Evolutionary conservation across 257 asterid genomes (phyloP).

Genomic region (Osmanthus fragrans): DNA sequence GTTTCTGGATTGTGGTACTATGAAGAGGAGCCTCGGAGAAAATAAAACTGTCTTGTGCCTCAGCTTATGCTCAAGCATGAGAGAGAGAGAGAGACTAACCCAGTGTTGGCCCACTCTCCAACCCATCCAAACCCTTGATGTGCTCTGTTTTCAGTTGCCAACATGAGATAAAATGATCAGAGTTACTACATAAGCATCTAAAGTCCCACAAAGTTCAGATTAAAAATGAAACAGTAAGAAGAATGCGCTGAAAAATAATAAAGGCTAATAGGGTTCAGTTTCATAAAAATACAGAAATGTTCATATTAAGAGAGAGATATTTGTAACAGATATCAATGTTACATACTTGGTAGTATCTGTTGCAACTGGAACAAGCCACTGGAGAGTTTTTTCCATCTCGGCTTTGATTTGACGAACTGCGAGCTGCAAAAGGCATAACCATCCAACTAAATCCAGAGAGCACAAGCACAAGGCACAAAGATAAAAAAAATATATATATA

Average conservation of each 20-base stretch:
- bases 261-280: not conserved
- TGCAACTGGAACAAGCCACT: conserved; percentile 95
- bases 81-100: conserved; percentile 50
- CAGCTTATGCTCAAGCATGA: not conserved
- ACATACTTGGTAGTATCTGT: conserved; percentile 85
- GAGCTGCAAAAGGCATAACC: conserved; percentile 52
- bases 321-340: not conserved
- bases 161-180: conserved; percentile 18
- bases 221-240: not conserved
- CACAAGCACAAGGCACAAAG: conserved; percentile 4
- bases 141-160: conserved; percentile 56
- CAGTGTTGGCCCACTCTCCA: conserved; percentile 98
- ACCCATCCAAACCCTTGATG: conserved; percentile 99
- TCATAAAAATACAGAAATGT: not conserved
- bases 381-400: conserved; percentile 92
- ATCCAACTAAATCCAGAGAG: conserved; percentile 20
- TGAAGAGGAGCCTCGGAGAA: not conserved
- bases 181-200: conserved; percentile 25
- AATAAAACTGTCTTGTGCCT: not conserved
- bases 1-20: not conserved
- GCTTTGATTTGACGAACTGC: conserved; percentile 79
- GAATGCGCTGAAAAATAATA: not conserved
- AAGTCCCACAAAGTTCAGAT: not conserved
- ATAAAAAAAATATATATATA: not conserved
- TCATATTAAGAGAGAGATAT: not conserved